phyloP scores from a whole-genome alignment of 2,329 filamentous ascomycete species.

The Ceratocystiopsis minuta region DNA sequence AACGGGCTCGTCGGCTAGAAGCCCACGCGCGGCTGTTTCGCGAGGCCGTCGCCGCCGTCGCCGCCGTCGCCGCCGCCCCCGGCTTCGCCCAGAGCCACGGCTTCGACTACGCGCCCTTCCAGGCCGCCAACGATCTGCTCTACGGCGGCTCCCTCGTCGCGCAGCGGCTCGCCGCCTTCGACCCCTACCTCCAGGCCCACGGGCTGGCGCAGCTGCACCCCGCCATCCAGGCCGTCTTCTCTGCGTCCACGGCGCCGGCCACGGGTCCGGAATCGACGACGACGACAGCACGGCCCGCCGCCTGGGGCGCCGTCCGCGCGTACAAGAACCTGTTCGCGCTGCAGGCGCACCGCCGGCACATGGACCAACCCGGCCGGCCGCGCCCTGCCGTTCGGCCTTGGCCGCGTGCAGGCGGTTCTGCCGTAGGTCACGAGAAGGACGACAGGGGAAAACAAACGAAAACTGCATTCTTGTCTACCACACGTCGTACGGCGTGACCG shows the following conservation, averaged over 20 bases:
- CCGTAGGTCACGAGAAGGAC: no score
- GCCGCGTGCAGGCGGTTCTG: no score
- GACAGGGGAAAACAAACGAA: no score
- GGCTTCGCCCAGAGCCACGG: no score
- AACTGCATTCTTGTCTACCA: conserved; percentile 34
- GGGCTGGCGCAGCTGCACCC: neutral
- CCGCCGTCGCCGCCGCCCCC: no score
- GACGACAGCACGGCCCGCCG: no score
- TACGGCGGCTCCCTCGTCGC: neutral
- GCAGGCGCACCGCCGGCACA: conserved; percentile 10
- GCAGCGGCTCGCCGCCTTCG: neutral
- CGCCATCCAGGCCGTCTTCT: neutral
- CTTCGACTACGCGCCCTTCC: neutral
- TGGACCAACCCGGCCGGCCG: conserved; percentile 15
- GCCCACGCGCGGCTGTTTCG: conserved; percentile 18
- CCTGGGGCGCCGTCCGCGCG: neutral
- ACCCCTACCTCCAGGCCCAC: neutral
- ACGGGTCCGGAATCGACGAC: no score
- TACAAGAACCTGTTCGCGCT: neutral
- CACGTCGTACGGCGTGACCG: conserved; percentile 69
- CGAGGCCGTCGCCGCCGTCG: no score
- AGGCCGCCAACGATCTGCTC: neutral
- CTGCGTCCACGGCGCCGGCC: no score
- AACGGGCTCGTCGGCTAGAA: conserved; percentile 35
- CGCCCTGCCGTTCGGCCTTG: conserved; percentile 19